Base-by-base conservation (phyloP, 2,329 filamentous ascomycete genomes). In the Clonostachys rhizophaga region DNA sequence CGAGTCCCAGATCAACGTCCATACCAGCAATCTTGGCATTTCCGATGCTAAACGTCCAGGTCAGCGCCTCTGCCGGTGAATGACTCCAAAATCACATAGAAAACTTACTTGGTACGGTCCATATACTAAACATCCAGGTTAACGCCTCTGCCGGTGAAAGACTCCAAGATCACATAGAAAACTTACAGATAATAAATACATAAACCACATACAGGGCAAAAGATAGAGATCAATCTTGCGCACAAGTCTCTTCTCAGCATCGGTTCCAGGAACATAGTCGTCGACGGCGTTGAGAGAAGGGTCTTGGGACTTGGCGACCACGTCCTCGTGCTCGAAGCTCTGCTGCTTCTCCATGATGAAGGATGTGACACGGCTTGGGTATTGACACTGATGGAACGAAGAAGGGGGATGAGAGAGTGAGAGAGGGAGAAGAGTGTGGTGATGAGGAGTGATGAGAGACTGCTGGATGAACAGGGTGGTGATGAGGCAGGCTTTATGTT, bases 41-140 rank as follows among this genome's bases (percentile, higher is more conserved):
- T 33, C 64, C 64, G 46, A 67, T 62, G 55, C 64, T 67, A 34
- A 34, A 17, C 10, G 16, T 35, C 8, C 11, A 45, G 40, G 17
- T 48, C 47, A 46, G 44, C 33, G 6, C 14, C 24, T 16, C 14
- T 37, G 40, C 3, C 36, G 14, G 40, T 34, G 7, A 42, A 12
- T 39, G 18, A 17, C 14, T n/a, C 8, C n/a, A 24, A 42, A 8
- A 34, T n/a, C 5, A 16, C 16, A 16, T 16, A 39, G 33, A 17
- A 17, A 18, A 70, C 74, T 57, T 70, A 89, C 87, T 92, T 43
- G 84, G 75, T 77, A 33, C 76, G 63, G 59, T 84, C 80, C 44
- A 84, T 70, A 55, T 81, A 84, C 64, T 67, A 34, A 34, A 17
- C 10, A 4, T 35, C 8, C 11, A 45, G 40, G 17, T 48, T 47